phyloP scores from a whole-genome alignment of 495 filamentous ascomycete genomes.

The Hyphodiscus hymeniophilus region DNA sequence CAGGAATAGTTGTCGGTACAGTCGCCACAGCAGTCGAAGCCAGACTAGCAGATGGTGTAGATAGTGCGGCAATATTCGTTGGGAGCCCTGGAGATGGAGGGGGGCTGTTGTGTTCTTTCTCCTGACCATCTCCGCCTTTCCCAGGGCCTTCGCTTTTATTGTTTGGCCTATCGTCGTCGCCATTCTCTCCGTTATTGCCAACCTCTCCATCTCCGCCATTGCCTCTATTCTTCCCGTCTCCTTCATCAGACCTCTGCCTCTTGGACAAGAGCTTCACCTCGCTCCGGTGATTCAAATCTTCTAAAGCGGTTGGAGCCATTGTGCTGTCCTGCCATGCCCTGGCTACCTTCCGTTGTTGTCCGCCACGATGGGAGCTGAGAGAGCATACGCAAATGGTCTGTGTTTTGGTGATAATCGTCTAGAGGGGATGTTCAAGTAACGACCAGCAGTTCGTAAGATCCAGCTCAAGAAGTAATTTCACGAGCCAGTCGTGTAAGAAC shows the following conservation, averaged over 20 bases:
- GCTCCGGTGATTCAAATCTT: conserved; percentile 4
- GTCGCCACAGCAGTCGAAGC: not conserved
- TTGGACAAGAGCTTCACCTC: not conserved
- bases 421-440: not conserved
- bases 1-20: conserved; percentile 1
- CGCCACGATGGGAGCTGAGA: conserved; percentile 7
- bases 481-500: conserved; percentile 21
- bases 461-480: conserved; percentile 14
- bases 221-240: conserved; percentile 5
- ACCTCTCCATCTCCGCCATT: conserved; percentile 10
- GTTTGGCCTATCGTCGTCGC: conserved; percentile 3
- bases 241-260: not conserved
- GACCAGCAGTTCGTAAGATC: conserved; percentile 1
- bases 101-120: conserved; percentile 1
- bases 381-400: conserved; percentile 10
- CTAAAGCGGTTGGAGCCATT: conserved; percentile 17
- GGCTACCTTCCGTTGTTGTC: conserved; percentile 1
- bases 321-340: conserved; percentile 13
- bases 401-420: not conserved
- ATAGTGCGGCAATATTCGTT: not conserved
- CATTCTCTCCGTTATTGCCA: conserved; percentile 5
- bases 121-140: conserved; percentile 11
- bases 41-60: not conserved
- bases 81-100: not conserved
- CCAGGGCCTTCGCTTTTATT: conserved; percentile 15